Evolutionary conservation across 2,329 filamentous ascomycete genomes (phyloP).

Genomic region (Endoconidiophora laricicola): DNA sequence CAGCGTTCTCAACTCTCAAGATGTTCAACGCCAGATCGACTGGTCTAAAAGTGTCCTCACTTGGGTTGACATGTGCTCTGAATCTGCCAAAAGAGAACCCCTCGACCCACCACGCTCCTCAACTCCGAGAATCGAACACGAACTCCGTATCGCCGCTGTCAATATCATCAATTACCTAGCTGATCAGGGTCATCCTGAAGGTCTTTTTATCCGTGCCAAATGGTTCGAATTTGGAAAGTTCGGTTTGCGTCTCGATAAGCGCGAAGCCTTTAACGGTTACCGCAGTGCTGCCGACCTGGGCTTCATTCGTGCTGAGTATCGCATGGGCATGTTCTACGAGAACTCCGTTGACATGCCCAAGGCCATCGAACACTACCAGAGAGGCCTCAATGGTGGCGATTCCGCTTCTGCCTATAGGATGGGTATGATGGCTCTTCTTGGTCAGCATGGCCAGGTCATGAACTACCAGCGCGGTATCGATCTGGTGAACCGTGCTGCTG

Average conservation of each 20-base stretch:
- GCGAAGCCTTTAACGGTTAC: slow-evolving; percentile 82
- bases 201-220: slow-evolving; percentile 85
- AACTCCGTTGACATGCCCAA: slow-evolving; percentile 84
- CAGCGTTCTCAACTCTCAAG: slow-evolving; percentile 77
- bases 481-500: slow-evolving; percentile 66
- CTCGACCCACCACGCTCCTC: slow-evolving; percentile 40
- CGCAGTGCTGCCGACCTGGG: slow-evolving; percentile 70
- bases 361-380: slow-evolving; percentile 78
- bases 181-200: slow-evolving; percentile 81
- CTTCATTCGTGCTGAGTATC: slow-evolving; percentile 79
- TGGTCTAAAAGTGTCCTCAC: slow-evolving; percentile 89
- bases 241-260: slow-evolving; percentile 76
- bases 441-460: slow-evolving; percentile 78
- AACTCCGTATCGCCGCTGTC: slow-evolving; percentile 72
- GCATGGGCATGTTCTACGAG: slow-evolving; percentile 97
- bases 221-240: slow-evolving; percentile 99
- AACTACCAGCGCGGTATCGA: slow-evolving; percentile 65
- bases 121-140: slow-evolving; percentile 78
- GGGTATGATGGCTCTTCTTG: slow-evolving; percentile 93
- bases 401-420: slow-evolving; percentile 75
- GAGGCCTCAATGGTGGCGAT: slow-evolving; percentile 63
- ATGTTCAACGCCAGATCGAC: slow-evolving; percentile 88
- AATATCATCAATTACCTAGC: slow-evolving; percentile 85
- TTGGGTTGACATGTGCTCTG: slow-evolving; percentile 70
- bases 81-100: slow-evolving; percentile 54